Base-by-base conservation (phyloP, 1,139 yeast species). In the Kurtzmaniella quercitrusa region DNA sequence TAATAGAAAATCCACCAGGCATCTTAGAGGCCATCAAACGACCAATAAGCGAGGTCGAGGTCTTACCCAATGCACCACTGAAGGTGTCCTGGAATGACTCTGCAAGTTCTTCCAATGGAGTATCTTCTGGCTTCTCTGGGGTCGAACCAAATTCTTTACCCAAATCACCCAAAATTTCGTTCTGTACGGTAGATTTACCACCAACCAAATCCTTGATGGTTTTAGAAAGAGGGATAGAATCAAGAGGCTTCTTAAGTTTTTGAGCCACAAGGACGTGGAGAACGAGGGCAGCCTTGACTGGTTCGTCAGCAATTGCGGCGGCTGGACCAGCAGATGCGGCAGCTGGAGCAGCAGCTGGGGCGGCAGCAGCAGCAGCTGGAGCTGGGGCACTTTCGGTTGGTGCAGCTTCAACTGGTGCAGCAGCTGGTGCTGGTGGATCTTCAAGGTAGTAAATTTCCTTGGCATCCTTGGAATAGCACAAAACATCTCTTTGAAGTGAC, bases 1-100 rank as follows among this genome's bases (percentile, higher is more conserved):
- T 85, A 56, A 89, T 84, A 45, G 95, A 85, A 71, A 91, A 93
- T 23, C 98, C 98, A 78, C 98, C 98, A 46, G 98, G 98, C 98
- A 93, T 93, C 74, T 93, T 93, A 33, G 97, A 85, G 15, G 98
- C 84, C 74, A 91, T 85, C 60, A 93, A 77, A 70, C 97, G 84
- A 48, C 96, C 88, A 52, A 93, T 76, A 55, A 93, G 77, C 28
- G 96, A 85, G 39, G 89, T 72, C 3, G 98, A 85, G 58, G 93
- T 95, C 68, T 93, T 93, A 63, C 98, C 98, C 54, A 93, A 78
- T 52, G 80, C 78, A 52, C 98, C 98, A 51, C 69, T 63, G 74
- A 88, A 93, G 18, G 91, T 71, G 53, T 88, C 96, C 68, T 93
- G 97, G 80, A 93, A 88, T 59, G 80, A 84, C 60, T 88, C 98